Evolutionary conservation across 306 rosid genomes (phyloP).

Genomic region (Ormosia emarginata): DNA sequence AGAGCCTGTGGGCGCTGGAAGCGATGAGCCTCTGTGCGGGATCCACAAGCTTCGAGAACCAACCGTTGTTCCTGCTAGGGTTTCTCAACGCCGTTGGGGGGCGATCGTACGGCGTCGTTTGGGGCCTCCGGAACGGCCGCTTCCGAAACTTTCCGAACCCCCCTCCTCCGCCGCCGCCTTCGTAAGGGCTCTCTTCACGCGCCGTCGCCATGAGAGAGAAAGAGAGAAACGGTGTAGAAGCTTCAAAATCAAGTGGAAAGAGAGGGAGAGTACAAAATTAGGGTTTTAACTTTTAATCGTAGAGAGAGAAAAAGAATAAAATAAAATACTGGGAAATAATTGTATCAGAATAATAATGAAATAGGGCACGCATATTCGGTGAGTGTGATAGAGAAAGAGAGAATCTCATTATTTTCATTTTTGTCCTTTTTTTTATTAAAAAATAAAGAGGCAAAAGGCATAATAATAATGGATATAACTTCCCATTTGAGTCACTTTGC

Average conservation of each 20-base stretch:
- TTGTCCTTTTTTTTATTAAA: too few species aligned
- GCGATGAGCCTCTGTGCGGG: constrained; percentile 86
- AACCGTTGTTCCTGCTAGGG: constrained; percentile 48
- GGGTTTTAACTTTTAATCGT: constrained; percentile 29
- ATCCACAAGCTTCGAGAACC: constrained; percentile 89
- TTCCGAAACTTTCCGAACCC: constrained; percentile 69
- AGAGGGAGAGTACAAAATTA: constrained; percentile 26
- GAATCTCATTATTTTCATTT: too few species aligned
- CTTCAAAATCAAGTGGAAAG: constrained; percentile 21
- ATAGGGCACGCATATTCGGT: too few species aligned
- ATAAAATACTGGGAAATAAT: neutral
- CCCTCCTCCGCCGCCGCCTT: constrained; percentile 29
- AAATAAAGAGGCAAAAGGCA: too few species aligned
- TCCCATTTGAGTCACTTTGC: too few species aligned
- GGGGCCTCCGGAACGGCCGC: constrained; percentile 52
- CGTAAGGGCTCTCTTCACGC: constrained; percentile 64
- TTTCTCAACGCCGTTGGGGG: constrained; percentile 61
- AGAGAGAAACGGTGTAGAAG: constrained; percentile 23
- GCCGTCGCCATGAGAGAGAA: constrained; percentile 62
- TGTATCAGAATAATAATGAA: neutral
- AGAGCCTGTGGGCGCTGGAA: constrained; percentile 62
- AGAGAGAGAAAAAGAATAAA: too few species aligned
- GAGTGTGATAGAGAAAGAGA: too few species aligned
- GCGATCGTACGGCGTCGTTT: constrained; percentile 81
- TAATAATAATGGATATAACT: too few species aligned